Evolutionary conservation across 495 filamentous ascomycete genomes (phyloP), one percentile per base, ranked within the genome.

Genomic region (Neurospora cerealis): DNA sequence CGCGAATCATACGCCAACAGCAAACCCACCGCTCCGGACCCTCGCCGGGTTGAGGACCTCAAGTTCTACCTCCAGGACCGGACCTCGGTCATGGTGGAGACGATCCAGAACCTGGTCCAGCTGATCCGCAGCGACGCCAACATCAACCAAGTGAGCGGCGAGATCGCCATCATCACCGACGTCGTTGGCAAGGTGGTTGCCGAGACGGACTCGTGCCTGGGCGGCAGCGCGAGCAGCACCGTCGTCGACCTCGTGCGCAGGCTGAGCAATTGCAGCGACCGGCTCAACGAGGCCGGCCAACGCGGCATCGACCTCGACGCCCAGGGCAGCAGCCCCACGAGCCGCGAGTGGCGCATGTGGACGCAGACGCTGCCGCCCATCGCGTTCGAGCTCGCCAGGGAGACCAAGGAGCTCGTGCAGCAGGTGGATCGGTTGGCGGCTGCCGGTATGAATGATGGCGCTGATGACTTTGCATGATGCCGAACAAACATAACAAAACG

Each of bases 1-100:
- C 81, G 87, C 28, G 85, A 84, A 76, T 88, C 87, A 15, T 83
- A 82, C 70, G 77, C 74, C 46, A 80, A 77, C 54, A 84, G 78
- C 73, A 86, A 81, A 7, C 78, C 83, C 44, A 76, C 77, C 19
- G 75, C 78, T n/a, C 77, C 80, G 28, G 82, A 81, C 70, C 75
- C 79, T 34, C 69, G 73, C 73, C 91, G 91, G 71, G 84, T 92
- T 69, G 91, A 93, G 78, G 93, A 95, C 75, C 85, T 95, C 46
- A 93, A 83, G 72, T 88, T 92, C 74, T 95, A 94, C 79, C 89
- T 97, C 54, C 93, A 96, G 76, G 92, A 93, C 75, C 93, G 95
- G 81, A 94, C 92, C 15, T 92, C 93, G 69, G 84, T 89, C 15
- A 88, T 97, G 48, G 91, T 96, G 36, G 89, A 93, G 76, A 91